Conservation (phyloP, 2,329 filamentous ascomycete species). For the Colletotrichum karsti region DNA sequence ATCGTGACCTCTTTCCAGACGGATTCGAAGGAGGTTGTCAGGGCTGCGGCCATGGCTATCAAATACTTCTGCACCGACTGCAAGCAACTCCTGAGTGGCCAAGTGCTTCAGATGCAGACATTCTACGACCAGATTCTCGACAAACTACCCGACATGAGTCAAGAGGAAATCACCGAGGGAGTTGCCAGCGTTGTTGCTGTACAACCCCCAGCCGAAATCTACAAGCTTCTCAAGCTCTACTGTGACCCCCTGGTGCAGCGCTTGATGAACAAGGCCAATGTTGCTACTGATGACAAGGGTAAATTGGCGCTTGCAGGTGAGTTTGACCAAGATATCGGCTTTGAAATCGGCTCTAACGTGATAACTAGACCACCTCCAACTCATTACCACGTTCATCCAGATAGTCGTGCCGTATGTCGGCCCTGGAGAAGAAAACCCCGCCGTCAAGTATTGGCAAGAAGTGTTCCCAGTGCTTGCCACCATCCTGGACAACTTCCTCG, state of each 20-base stretch:
- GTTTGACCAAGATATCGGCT: conserved; percentile 30
- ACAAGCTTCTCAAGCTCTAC: conserved; percentile 88
- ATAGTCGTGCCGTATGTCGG: conserved; percentile 78
- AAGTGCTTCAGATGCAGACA: conserved; percentile 85
- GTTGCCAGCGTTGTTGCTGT: conserved; percentile 91
- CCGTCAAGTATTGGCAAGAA: conserved; percentile 95
- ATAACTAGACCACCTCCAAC: conserved; percentile 81
- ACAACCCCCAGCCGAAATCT: conserved; percentile 82
- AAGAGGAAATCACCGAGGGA: conserved; percentile 96
- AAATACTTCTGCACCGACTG: conserved; percentile 98
- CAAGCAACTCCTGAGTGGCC: conserved; percentile 82
- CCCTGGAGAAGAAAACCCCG: conserved; percentile 80
- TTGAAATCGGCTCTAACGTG: conserved; percentile 28
- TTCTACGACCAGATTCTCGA: conserved; percentile 94
- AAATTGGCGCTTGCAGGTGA: conserved; percentile 87
- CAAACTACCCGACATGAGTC: conserved; percentile 83
- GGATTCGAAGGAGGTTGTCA: conserved; percentile 87
- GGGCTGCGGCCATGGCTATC: conserved; percentile 91
- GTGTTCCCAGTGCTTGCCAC: conserved; percentile 88
- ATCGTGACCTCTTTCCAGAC: conserved; percentile 94
- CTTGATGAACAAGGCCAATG: conserved; percentile 87
- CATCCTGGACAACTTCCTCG: conserved; percentile 87
- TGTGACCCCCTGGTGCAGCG: conserved; percentile 89
- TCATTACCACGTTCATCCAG: conserved; percentile 92
- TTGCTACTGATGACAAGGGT: conserved; percentile 81